Evolutionary conservation across 345 rosid species (phyloP).

Genomic region (Salix purpurea): DNA sequence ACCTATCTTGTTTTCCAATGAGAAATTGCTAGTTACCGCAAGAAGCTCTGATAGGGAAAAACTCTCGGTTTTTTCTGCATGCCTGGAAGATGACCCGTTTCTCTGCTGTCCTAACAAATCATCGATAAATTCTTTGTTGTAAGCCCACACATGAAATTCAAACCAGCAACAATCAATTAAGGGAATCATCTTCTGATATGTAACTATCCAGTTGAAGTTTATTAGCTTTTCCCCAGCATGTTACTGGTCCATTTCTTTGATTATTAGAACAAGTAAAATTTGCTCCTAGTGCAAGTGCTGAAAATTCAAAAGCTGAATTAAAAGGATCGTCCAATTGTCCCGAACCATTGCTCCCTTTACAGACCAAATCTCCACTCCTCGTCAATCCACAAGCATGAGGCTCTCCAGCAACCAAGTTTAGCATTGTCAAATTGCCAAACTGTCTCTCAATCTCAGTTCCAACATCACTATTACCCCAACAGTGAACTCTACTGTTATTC

Average conservation of each 20-base stretch:
- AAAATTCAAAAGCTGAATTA: constrained; percentile 41
- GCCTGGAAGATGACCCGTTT: constrained; percentile 39
- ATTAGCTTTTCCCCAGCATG: constrained; percentile 49
- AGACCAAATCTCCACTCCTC: constrained; percentile 30
- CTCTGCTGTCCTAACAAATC: constrained; percentile 45
- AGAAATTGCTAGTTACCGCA: constrained; percentile 44
- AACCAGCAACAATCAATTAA: constrained; percentile 47
- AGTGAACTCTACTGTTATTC: constrained; percentile 30
- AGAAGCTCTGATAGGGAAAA: constrained; percentile 43
- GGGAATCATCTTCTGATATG: constrained; percentile 15
- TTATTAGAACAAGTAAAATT: constrained; percentile 42
- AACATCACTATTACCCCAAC: constrained; percentile 42
- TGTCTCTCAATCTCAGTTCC: constrained; percentile 35
- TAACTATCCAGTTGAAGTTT: constrained; percentile 10
- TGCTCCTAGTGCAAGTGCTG: constrained; percentile 35
- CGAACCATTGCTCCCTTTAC: constrained; percentile 38
- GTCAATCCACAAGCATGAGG: constrained; percentile 55
- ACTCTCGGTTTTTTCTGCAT: constrained; percentile 24
- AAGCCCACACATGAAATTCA: constrained; percentile 51
- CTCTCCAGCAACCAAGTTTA: constrained; percentile 39
- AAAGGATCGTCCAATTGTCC: constrained; percentile 42
- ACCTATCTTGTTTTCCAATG: constrained; percentile 42
- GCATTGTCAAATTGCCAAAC: constrained; percentile 40
- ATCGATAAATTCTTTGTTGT: constrained; percentile 41
- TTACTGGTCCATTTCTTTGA: constrained; percentile 36